These are phyloP conservation scores for Fusarium transvaalense DNA, from an alignment of 2,329 filamentous ascomycete species.

Conservation along the genomic window DNA sequence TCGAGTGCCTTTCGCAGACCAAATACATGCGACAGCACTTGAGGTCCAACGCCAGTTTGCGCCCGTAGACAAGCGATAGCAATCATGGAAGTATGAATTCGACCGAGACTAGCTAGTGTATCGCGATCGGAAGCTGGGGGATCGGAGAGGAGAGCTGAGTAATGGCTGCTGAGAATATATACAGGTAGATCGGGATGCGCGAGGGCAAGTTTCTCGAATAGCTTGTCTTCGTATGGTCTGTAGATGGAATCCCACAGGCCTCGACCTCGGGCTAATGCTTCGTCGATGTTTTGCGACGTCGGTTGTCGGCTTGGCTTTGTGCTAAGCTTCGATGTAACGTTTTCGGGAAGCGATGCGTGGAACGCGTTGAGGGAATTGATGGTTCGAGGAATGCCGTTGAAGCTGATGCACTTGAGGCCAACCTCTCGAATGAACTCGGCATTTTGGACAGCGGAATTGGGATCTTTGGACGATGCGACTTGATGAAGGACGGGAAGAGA, in stretches of 20 bases:
- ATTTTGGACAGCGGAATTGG: constrained; percentile 56
- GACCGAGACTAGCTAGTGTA: constrained; percentile 68
- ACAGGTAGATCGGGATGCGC: constrained; percentile 86
- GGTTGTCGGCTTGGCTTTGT: constrained; percentile 68
- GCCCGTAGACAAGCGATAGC: constrained; percentile 80
- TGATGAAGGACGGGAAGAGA: constrained; percentile 74
- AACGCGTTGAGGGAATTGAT: constrained; percentile 87
- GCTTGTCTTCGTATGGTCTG: constrained; percentile 77
- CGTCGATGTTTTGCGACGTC: constrained; percentile 65
- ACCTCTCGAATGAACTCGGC: constrained; percentile 82
- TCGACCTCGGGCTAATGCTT: constrained; percentile 69
- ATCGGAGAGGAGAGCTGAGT: constrained; percentile 79
- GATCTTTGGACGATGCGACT: constrained; percentile 55
- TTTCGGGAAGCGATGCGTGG: constrained; percentile 69
- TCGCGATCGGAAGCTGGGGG: constrained; percentile 62
- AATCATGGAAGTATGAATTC: constrained; percentile 78
- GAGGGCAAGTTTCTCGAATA: constrained; percentile 76
- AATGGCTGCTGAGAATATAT: constrained; percentile 81
- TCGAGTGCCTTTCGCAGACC: constrained; percentile 81
- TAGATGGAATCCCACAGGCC: constrained; percentile 83
- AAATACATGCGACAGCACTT: constrained; percentile 85
- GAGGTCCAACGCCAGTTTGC: constrained; percentile 85
- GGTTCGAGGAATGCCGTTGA: constrained; percentile 84
- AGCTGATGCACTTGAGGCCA: constrained; percentile 81
- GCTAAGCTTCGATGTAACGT: constrained; percentile 66